Base-by-base conservation (phyloP, 2,329 filamentous ascomycete genomes). In the Periconia digitata region DNA sequence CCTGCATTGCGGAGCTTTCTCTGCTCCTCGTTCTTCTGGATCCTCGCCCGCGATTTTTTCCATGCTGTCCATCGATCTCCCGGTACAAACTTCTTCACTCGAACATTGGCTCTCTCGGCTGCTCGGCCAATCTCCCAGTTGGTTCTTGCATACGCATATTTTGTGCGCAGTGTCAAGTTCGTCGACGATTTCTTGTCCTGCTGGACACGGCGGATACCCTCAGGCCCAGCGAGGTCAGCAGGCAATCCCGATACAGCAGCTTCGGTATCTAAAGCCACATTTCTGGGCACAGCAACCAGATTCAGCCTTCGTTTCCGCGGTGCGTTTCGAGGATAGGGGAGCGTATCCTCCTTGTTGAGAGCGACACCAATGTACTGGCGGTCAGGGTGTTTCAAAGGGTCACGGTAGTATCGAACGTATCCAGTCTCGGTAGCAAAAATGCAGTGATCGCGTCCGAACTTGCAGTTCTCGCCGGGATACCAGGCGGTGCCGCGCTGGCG, bases 331-430 rank as follows among this genome's bases (percentile, higher is more conserved):
- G 89, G 86, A 65, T 88, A 85, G 0, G 94, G 94, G 1, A 99
- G 83, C 24, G 79, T 84, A 63, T 95, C 89, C 15, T 85, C 78
- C 67, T 90, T 90, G 69, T 92, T 82, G 72, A 96, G 92, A 27
- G 89, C 88, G 17, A 99, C 87, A 53, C 94, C 94, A 64, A 99
- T 99, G 78, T 92, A 99, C 72, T 95, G 90, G 51, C 92, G 84
- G 59, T 90, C 88, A 1, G 92, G 89, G 72, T 97, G 90, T 50
- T 79, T 81, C 24, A 80, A 73, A 0, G 92, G 91, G 69, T 99
- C 92, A 67, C 87, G 85, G 79, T 99, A 99, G 82, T 96, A 99
- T 63, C 94, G 91, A 51, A 99, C 94, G 73, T 95, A 99, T 55
- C 94, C 94, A 3, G 87, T 80, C 47, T 87, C 83, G 50, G 85